Percentiles rank a stretch among this genome's conserved stretches.
Conservation (phyloP, 208 protist genomes). For the Plasmodiophora brassicae region DNA sequence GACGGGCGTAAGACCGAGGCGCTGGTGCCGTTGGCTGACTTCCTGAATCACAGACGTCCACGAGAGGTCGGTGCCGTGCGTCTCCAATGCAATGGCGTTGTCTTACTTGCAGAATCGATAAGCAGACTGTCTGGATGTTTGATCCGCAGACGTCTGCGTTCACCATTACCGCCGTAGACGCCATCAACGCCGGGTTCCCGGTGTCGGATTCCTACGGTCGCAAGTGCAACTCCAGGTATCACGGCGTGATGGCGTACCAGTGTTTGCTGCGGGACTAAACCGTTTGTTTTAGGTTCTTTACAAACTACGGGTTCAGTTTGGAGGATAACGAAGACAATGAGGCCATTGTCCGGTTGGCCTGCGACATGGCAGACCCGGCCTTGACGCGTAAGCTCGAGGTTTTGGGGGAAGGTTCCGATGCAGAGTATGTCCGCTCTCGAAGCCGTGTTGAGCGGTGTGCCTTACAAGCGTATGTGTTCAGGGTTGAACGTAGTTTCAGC, state of each 20-base stretch:
- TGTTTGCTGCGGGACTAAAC: neutral
- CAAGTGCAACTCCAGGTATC: conserved; percentile 19
- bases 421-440: neutral
- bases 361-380: neutral
- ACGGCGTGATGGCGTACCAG: neutral
- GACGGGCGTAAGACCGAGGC: conserved; percentile 28
- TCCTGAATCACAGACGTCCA: conserved; percentile 34
- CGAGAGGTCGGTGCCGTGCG: neutral
- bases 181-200: neutral
- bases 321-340: conserved; percentile 37
- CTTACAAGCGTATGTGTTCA: neutral
- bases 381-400: neutral
- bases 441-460: neutral
- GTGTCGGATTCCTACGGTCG: conserved; percentile 31
- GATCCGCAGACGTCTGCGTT: neutral
- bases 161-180: neutral
- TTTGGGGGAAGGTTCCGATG: neutral
- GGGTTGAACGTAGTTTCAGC: neutral
- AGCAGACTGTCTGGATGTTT: conserved; percentile 12
- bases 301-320: conserved; percentile 28
- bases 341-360: neutral
- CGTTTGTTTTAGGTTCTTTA: conserved; percentile 32
- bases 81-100: neutral
- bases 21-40: conserved; percentile 30
- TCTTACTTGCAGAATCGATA: neutral